Conservation (phyloP, 148 eudicot genomes). For the Chenopodium berlandieri region DNA sequence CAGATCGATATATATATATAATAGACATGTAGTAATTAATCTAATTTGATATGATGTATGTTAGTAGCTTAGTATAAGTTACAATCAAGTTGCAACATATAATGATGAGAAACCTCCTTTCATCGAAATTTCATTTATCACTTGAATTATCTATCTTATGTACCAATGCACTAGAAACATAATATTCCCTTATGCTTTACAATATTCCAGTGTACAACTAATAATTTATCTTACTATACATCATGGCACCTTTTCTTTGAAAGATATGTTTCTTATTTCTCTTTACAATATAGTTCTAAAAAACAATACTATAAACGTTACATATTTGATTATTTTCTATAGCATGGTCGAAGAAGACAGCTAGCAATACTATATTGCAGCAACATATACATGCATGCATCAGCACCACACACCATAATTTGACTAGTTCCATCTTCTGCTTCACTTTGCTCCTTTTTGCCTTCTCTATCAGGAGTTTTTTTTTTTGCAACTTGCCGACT, state of each 20-base stretch:
- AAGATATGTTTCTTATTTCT: not conserved
- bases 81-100: too few species aligned
- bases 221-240: not conserved
- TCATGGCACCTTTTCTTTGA: not conserved
- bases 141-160: not conserved
- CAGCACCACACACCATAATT: not conserved
- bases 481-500: too few species aligned
- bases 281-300: not conserved
- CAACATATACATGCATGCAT: not conserved
- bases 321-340: not conserved
- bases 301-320: not conserved
- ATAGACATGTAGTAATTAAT: too few species aligned
- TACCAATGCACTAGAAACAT: not conserved
- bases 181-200: conserved; percentile 7
- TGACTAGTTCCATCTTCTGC: not conserved
- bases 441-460: not conserved
- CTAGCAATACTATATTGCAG: not conserved
- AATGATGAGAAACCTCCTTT: not conserved
- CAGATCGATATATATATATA: too few species aligned
- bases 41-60: too few species aligned
- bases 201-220: not conserved
- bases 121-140: not conserved
- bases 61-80: too few species aligned
- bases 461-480: too few species aligned
- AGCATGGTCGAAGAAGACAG: not conserved